These are phyloP conservation scores for Metrosideros polymorpha DNA, from an alignment of 441 rosid species.

Conservation along the genomic window DNA sequence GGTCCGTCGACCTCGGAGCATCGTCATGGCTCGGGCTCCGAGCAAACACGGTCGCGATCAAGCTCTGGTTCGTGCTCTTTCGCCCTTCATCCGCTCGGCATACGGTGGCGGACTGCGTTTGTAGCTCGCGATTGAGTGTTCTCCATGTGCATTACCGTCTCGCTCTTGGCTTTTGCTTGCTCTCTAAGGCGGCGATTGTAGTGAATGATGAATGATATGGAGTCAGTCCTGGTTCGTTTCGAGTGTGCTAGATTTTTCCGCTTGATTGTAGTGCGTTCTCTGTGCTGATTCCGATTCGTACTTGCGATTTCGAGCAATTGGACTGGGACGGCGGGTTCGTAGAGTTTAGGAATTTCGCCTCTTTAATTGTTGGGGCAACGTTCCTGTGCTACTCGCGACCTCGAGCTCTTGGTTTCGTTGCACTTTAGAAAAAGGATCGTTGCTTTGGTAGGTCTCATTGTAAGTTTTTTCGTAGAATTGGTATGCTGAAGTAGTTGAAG, in stretches of 20 bases:
- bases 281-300: background rate
- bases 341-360: background rate
- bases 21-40: slow-evolving; percentile 26
- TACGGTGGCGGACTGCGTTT: background rate
- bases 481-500: background rate
- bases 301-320: background rate
- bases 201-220: background rate
- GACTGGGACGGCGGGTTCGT: background rate
- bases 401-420: background rate
- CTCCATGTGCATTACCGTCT: background rate
- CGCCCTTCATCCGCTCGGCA: background rate
- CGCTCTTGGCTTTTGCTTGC: background rate
- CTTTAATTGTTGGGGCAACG: background rate
- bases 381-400: background rate
- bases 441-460: background rate
- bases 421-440: background rate
- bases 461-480: background rate
- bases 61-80: slow-evolving; percentile 31
- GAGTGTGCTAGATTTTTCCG: background rate
- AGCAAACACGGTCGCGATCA: slow-evolving; percentile 62
- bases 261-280: background rate
- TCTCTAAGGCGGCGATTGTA: background rate
- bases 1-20: background rate
- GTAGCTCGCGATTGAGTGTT: background rate
- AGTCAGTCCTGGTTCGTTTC: background rate